Evolutionary conservation across 1,284 basidiomycete genomes (phyloP).

Genomic region (Retiboletus flavoniger): DNA sequence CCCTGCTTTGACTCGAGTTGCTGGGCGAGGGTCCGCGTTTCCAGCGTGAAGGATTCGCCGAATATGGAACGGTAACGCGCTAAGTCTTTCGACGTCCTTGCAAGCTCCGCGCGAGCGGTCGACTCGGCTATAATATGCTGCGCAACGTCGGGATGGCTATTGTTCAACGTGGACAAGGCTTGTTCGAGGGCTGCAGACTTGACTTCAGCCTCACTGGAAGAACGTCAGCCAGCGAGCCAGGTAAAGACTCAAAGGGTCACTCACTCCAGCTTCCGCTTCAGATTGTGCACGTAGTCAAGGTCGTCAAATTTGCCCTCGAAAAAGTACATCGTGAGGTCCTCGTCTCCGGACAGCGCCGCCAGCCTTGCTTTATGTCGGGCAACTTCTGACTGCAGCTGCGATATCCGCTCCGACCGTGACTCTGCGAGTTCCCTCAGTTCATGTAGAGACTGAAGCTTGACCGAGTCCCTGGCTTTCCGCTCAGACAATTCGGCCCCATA

Average conservation of each 20-base stretch:
- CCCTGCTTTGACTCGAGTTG: slow-evolving; percentile 64
- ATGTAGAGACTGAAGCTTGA: slow-evolving; percentile 63
- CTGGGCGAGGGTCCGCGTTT: slow-evolving; percentile 50
- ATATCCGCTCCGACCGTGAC: slow-evolving; percentile 75
- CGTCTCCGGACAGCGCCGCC: slow-evolving; percentile 71
- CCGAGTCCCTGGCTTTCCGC: slow-evolving; percentile 64
- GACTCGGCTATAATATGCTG: slow-evolving; percentile 52
- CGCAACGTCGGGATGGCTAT: slow-evolving; percentile 49
- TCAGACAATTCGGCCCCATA: slow-evolving; percentile 70
- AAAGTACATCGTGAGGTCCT: slow-evolving; percentile 73
- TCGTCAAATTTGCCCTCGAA: slow-evolving; percentile 58
- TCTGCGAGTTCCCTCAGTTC: slow-evolving; percentile 74
- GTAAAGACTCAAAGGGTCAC: slow-evolving; percentile 27
- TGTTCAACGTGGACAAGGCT: slow-evolving; percentile 44
- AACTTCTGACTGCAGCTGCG: slow-evolving; percentile 72
- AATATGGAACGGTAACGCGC: slow-evolving; percentile 61
- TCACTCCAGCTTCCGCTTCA: slow-evolving; percentile 62
- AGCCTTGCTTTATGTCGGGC: slow-evolving; percentile 74
- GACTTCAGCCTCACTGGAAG: slow-evolving; percentile 51
- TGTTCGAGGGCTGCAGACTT: slow-evolving; percentile 53
- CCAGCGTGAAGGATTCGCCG: slow-evolving; percentile 55
- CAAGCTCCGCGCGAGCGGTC: slow-evolving; percentile 53
- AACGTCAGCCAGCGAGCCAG: background rate
- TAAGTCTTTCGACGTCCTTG: slow-evolving; percentile 47
- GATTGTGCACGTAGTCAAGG: slow-evolving; percentile 58